A percentile compares a stretch with the other conserved stretches of the same genome.
Conservation (phyloP, 23 red algal species). For the Gracilaria caudata region DNA sequence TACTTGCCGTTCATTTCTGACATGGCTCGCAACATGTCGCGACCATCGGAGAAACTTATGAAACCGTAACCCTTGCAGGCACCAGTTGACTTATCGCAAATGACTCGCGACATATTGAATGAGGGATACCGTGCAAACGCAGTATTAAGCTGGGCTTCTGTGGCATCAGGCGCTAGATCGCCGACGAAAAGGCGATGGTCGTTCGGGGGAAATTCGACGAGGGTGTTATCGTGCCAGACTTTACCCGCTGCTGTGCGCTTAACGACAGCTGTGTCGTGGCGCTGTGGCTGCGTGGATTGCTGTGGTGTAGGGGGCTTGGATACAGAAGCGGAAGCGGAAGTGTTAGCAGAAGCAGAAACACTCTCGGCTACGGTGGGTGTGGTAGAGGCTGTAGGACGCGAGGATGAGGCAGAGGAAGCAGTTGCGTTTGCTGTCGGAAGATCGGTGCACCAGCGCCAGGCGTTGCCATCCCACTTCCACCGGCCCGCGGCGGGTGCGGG, state of each 20-base stretch:
- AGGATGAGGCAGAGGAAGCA: background rate
- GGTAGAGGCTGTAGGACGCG: background rate
- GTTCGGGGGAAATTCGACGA: slow-evolving; percentile 67
- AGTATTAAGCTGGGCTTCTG: slow-evolving; percentile 56
- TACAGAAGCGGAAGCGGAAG: background rate
- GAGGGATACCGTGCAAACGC: slow-evolving; percentile 68
- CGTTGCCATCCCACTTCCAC: slow-evolving; percentile 55
- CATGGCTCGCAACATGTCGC: slow-evolving; percentile 76
- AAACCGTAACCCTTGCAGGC: slow-evolving; percentile 86
- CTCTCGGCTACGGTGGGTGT: background rate
- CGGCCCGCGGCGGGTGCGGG: slow-evolving; percentile 3
- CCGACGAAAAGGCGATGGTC: slow-evolving; percentile 90
- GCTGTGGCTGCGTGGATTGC: background rate
- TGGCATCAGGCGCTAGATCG: slow-evolving; percentile 84
- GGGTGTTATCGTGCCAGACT: slow-evolving; percentile 75
- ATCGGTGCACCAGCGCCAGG: slow-evolving; percentile 27
- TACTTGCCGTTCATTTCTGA: slow-evolving; percentile 94
- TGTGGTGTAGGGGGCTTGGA: background rate
- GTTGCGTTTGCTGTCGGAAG: background rate
- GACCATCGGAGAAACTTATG: slow-evolving; percentile 70
- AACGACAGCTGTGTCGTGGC: background rate
- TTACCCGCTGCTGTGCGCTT: slow-evolving; percentile 84
- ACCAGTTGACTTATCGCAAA: slow-evolving; percentile 65
- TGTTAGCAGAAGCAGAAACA: background rate
- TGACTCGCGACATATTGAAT: slow-evolving; percentile 76